Evolutionary conservation across 2,329 filamentous ascomycete species (phyloP).

Genomic region (Graphiopsis chlorocephala): DNA sequence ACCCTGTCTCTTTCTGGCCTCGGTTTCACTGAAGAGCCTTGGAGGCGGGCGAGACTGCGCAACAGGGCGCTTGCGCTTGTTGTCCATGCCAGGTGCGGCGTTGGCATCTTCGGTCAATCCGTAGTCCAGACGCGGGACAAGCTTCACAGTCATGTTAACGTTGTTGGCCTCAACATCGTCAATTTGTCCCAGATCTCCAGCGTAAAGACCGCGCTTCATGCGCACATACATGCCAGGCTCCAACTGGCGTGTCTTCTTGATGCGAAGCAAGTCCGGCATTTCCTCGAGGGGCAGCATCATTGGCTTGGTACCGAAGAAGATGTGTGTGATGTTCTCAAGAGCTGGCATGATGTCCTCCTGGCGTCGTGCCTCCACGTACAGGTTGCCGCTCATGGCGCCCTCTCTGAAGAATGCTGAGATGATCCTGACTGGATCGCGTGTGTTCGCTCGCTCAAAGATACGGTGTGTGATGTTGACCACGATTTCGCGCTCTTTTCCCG

Average conservation of each 20-base stretch:
- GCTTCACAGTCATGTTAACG: constrained; percentile 78
- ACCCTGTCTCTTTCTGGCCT: constrained; percentile 84
- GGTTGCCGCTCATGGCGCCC: constrained; percentile 83
- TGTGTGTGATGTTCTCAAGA: constrained; percentile 79
- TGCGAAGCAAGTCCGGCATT: constrained; percentile 92
- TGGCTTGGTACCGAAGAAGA: constrained; percentile 84
- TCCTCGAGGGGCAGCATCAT: constrained; percentile 92
- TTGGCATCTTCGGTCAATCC: constrained; percentile 76
- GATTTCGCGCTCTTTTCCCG: constrained; percentile 92
- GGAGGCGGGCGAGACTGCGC: constrained; percentile 29
- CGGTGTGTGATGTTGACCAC: constrained; percentile 85
- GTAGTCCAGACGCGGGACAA: constrained; percentile 90
- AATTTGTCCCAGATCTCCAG: constrained; percentile 86
- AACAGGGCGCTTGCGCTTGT: constrained; percentile 73
- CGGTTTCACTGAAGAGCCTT: constrained; percentile 85
- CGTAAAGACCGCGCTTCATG: constrained; percentile 77
- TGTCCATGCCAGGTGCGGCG: constrained; percentile 36
- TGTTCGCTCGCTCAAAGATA: constrained; percentile 73
- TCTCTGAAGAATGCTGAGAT: constrained; percentile 90
- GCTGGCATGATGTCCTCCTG: constrained; percentile 82
- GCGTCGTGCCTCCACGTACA: constrained; percentile 89
- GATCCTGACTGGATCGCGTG: constrained; percentile 78
- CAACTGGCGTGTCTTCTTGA: constrained; percentile 79
- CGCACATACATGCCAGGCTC: constrained; percentile 91
- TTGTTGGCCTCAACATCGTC: constrained; percentile 91